phyloP scores from a whole-genome alignment of 768 basidiomycete genomes.

The Tricholoma hemisulphureum region DNA sequence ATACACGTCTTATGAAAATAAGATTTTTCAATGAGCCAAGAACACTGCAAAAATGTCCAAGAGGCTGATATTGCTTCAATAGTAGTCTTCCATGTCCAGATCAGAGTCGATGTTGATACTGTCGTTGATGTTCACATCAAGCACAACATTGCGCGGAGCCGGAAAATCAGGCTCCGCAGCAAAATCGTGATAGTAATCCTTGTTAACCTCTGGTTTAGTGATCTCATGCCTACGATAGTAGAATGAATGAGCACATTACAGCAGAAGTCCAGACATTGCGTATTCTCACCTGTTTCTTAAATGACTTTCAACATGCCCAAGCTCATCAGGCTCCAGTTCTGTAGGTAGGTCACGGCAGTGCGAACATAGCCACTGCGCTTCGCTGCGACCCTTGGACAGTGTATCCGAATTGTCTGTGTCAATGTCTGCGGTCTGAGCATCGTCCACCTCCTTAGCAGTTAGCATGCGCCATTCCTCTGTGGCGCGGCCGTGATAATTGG shows the following conservation, averaged over 20 bases:
- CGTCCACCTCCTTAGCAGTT: background rate
- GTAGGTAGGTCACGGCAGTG: constrained; percentile 40
- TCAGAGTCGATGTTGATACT: background rate
- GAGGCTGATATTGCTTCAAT: background rate
- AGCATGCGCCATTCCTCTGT: constrained; percentile 4
- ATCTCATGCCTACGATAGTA: constrained; percentile 19
- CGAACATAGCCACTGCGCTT: constrained; percentile 30
- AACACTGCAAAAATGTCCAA: background rate
- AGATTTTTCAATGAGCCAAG: background rate
- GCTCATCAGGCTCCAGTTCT: constrained; percentile 29
- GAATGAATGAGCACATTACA: background rate
- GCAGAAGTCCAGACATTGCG: background rate
- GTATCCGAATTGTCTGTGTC: background rate
- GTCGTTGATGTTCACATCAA: background rate
- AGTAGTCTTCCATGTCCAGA: background rate
- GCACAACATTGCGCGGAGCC: background rate
- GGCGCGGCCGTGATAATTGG: background rate
- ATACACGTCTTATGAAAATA: constrained; percentile 4
- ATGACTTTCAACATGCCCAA: constrained; percentile 34
- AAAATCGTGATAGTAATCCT: constrained; percentile 30
- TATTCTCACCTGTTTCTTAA: constrained; percentile 19
- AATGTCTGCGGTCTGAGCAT: background rate
- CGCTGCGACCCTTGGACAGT: background rate
- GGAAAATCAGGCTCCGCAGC: constrained; percentile 12
- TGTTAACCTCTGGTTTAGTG: constrained; percentile 17